A percentile compares a stretch with the other conserved stretches of the same genome.
Conservation (phyloP, 1,284 basidiomycete species). For the Ganoderma boninense region DNA sequence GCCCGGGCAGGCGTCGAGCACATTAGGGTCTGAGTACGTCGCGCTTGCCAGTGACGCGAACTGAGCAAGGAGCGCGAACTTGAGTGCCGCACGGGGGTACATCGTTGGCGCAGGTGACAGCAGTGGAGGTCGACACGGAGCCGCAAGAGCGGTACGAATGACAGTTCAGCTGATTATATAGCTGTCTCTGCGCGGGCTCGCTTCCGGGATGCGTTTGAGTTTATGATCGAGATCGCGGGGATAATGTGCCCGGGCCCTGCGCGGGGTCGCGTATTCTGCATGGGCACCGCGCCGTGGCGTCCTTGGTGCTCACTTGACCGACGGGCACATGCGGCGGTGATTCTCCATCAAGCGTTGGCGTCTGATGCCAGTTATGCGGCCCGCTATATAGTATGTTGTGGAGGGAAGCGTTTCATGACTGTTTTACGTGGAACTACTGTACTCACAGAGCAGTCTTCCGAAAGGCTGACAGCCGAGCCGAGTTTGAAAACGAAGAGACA, state of each 20-base stretch:
- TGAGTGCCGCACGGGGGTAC: slow-evolving; percentile 24
- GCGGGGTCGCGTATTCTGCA: neutral
- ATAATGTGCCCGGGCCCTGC: neutral
- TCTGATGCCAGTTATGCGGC: slow-evolving; percentile 13
- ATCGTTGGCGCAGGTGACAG: slow-evolving; percentile 10
- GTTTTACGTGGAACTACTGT: neutral
- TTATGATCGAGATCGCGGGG: neutral
- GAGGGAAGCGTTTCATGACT: neutral
- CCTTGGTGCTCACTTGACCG: slow-evolving; percentile 26
- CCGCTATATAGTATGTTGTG: neutral
- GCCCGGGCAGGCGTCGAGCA: slow-evolving; percentile 61
- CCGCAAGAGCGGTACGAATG: neutral
- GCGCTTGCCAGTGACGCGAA: slow-evolving; percentile 19
- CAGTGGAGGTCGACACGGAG: slow-evolving; percentile 2
- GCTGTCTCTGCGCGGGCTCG: neutral
- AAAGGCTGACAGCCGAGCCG: too few species aligned
- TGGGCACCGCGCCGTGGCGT: neutral
- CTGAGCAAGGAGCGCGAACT: slow-evolving; percentile 22
- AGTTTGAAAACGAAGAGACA: too few species aligned
- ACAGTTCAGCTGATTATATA: neutral
- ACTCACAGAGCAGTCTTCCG: too few species aligned
- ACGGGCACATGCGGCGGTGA: slow-evolving; percentile 16
- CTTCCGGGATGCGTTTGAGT: neutral
- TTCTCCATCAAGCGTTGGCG: neutral
- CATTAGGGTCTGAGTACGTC: slow-evolving; percentile 41